Conservation (phyloP, 2,329 filamentous ascomycete species). For the Xylaria sp. region DNA sequence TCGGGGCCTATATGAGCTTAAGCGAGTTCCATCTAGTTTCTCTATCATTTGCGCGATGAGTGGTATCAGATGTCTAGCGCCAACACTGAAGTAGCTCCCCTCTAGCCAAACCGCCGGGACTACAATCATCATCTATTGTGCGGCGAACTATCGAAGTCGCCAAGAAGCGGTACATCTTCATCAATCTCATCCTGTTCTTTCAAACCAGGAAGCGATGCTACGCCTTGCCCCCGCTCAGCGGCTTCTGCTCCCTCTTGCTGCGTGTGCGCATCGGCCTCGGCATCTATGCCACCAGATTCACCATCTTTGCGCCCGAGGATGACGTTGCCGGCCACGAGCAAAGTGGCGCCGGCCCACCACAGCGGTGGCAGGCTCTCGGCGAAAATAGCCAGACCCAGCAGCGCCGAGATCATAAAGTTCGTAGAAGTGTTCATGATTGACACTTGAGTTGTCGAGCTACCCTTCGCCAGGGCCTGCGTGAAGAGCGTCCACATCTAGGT, state of each 20-base stretch:
- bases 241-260: slow-evolving; percentile 16
- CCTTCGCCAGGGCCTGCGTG: slow-evolving; percentile 78
- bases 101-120: neutral
- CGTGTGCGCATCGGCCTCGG: slow-evolving; percentile 23
- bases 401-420: slow-evolving; percentile 82
- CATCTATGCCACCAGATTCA: slow-evolving; percentile 4
- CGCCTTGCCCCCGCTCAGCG: slow-evolving; percentile 17
- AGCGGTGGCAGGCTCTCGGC: slow-evolving; percentile 75
- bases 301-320: slow-evolving; percentile 74
- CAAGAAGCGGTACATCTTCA: slow-evolving; percentile 45
- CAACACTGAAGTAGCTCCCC: neutral
- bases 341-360: slow-evolving; percentile 79
- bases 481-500: slow-evolving; percentile 81
- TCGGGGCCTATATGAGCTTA: neutral
- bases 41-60: neutral
- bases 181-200: slow-evolving; percentile 35
- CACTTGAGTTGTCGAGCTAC: slow-evolving; percentile 80
- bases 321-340: slow-evolving; percentile 81
- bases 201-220: slow-evolving; percentile 6
- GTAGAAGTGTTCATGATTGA: slow-evolving; percentile 84
- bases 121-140: slow-evolving; percentile 19
- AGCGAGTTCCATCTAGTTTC: neutral
- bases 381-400: slow-evolving; percentile 77
- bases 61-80: slow-evolving; percentile 24
- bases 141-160: slow-evolving; percentile 37